Conservation (phyloP, 1,139 yeast species). For the Maudiozyma humilis region DNA sequence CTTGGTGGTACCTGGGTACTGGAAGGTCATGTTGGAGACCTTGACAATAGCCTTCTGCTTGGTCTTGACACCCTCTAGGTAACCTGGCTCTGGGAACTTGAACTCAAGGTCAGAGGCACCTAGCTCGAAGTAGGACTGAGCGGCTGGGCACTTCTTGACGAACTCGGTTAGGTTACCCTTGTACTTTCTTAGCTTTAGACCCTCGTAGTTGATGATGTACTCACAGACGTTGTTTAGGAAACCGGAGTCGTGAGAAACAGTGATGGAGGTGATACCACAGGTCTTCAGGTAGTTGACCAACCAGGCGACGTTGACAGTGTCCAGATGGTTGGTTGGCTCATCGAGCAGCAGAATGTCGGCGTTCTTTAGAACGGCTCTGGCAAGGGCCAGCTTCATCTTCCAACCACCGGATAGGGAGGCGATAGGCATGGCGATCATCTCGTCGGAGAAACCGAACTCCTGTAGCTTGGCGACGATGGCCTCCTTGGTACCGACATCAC, state of each 20-base stretch:
- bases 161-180: constrained; percentile 98
- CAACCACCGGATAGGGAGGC: constrained; percentile 99
- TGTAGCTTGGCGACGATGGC: constrained; percentile 64
- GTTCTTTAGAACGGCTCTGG: constrained; percentile 97
- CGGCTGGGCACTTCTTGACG: constrained; percentile 97
- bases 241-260: constrained; percentile 98
- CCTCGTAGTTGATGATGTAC: constrained; percentile 99
- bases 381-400: constrained; percentile 99
- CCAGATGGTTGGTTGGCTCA: constrained; percentile 99
- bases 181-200: constrained; percentile 98
- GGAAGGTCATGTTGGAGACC: constrained; percentile 94
- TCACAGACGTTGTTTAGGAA: constrained; percentile 96
- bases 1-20: constrained; percentile 96
- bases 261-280: constrained; percentile 95
- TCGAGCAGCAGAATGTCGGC: constrained; percentile 96
- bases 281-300: constrained; percentile 97
- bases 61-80: constrained; percentile 99
- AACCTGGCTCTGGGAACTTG: constrained; percentile 99
- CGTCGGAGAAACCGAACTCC: constrained; percentile 89
- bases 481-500: constrained; percentile 73
- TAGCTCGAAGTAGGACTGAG: constrained; percentile 96
- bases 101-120: constrained; percentile 96
- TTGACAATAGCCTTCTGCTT: constrained; percentile 99
- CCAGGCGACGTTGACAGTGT: constrained; percentile 98
- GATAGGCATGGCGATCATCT: constrained; percentile 86